These are phyloP conservation scores for Cyanidiococcus yangmingshanensis DNA, from an alignment of 23 red algal genomes.

Conservation along the genomic window DNA sequence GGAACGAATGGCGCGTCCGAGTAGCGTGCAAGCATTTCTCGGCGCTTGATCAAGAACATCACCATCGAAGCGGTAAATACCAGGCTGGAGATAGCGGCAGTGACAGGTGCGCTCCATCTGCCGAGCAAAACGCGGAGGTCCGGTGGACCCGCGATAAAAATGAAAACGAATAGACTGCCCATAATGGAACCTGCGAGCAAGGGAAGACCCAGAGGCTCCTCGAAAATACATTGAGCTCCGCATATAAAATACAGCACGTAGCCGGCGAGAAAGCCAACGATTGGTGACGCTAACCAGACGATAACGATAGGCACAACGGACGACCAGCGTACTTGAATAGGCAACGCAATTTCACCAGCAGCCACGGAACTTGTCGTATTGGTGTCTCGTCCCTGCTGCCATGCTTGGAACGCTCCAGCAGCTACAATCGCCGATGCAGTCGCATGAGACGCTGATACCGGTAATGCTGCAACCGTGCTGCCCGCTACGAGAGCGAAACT, in stretches of 20 bases:
- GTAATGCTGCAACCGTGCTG: background rate
- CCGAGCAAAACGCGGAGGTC: background rate
- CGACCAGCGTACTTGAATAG: background rate
- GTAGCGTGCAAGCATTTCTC: background rate
- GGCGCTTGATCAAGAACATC: background rate
- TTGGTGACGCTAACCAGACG: background rate
- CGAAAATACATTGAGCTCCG: background rate
- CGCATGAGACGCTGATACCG: background rate
- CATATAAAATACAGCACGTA: constrained; percentile 2
- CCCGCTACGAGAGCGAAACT: background rate
- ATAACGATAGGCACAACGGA: background rate
- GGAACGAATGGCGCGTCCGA: background rate
- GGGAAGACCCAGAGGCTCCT: background rate
- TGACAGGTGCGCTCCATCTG: background rate
- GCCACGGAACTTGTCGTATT: background rate
- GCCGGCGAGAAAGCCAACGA: background rate
- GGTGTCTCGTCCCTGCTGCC: background rate
- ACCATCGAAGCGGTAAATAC: background rate
- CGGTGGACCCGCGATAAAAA: background rate
- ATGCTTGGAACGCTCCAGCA: background rate
- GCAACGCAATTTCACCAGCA: background rate
- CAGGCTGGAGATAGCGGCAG: background rate
- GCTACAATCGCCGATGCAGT: background rate
- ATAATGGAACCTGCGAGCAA: background rate
- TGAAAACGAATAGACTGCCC: background rate